Conservation (phyloP, 495 filamentous ascomycete species). For the Trichocladium uniseriatum region DNA sequence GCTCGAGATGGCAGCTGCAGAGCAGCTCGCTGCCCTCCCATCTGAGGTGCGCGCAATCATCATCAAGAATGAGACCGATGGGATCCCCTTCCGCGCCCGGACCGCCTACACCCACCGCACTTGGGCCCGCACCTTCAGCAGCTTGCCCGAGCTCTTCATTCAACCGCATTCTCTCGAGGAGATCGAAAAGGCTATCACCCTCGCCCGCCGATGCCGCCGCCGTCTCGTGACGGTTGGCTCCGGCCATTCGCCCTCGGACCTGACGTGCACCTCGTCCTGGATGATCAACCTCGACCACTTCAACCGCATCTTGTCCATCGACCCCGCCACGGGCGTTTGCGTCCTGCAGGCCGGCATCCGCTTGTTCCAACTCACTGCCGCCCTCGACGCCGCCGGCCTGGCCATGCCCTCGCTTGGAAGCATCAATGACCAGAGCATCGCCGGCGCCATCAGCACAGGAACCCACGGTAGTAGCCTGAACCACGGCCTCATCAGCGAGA, state of each 20-base stretch:
- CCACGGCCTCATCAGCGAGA: conserved; percentile 77
- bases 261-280: conserved; percentile 93
- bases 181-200: conserved; percentile 69
- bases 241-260: conserved; percentile 81
- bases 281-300: conserved; percentile 86
- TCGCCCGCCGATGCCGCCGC: conserved; percentile 73
- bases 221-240: conserved; percentile 74
- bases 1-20: conserved; percentile 10
- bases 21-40: conserved; percentile 11
- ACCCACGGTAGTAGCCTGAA: conserved; percentile 82
- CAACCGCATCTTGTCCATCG: conserved; percentile 58
- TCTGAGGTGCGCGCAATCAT: conserved; percentile 17
- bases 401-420: conserved; percentile 84
- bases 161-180: conserved; percentile 69
- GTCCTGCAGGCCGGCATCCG: conserved; percentile 79
- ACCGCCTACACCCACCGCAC: conserved; percentile 71
- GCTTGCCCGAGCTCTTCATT: conserved; percentile 79
- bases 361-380: conserved; percentile 56
- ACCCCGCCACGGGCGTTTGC: conserved; percentile 53
- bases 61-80: conserved; percentile 19
- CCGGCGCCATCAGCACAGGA: conserved; percentile 83
- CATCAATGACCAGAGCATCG: conserved; percentile 90
- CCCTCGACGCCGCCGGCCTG: conserved; percentile 62
- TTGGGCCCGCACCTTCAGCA: conserved; percentile 92
- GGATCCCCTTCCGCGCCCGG: conserved; percentile 65